phyloP scores from a whole-genome alignment of 1,284 basidiomycete species.

The Waitea zeae region DNA sequence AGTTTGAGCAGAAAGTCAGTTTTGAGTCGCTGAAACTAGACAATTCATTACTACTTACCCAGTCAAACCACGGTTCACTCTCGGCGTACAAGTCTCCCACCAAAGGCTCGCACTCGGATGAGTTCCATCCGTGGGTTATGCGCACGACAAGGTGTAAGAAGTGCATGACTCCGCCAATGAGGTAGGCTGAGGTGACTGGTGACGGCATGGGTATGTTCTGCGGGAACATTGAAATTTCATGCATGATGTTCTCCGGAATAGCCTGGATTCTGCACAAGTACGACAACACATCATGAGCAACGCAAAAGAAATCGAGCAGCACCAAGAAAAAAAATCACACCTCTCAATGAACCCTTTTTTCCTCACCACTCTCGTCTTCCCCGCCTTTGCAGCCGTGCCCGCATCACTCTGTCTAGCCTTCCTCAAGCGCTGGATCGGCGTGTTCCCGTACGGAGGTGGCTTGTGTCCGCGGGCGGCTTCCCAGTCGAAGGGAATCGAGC shows the following conservation, averaged over 20 bases:
- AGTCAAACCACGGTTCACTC: constrained; percentile 65
- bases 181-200: constrained; percentile 41
- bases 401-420: constrained; percentile 20
- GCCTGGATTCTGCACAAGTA: constrained; percentile 30
- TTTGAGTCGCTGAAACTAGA: too few relatives aligned
- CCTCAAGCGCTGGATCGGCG: constrained; percentile 28
- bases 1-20: too few relatives aligned
- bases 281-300: constrained; percentile 1
- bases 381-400: constrained; percentile 18
- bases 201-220: constrained; percentile 55
- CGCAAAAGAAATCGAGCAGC: neutral
- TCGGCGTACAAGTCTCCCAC: constrained; percentile 62
- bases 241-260: constrained; percentile 52
- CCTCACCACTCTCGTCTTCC: constrained; percentile 32
- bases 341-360: constrained; percentile 44
- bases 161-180: constrained; percentile 49
- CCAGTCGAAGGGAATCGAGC: constrained; percentile 66
- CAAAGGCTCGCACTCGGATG: constrained; percentile 46
- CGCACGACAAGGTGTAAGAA: constrained; percentile 47
- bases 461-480: constrained; percentile 48
- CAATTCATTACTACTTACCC: constrained; percentile 31
- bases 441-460: constrained; percentile 53
- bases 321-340: constrained; percentile 16
- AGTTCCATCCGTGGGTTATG: constrained; percentile 33
- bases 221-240: constrained; percentile 58